Conservation (phyloP, 179 eudicot genomes). For the Silene vulgaris region DNA sequence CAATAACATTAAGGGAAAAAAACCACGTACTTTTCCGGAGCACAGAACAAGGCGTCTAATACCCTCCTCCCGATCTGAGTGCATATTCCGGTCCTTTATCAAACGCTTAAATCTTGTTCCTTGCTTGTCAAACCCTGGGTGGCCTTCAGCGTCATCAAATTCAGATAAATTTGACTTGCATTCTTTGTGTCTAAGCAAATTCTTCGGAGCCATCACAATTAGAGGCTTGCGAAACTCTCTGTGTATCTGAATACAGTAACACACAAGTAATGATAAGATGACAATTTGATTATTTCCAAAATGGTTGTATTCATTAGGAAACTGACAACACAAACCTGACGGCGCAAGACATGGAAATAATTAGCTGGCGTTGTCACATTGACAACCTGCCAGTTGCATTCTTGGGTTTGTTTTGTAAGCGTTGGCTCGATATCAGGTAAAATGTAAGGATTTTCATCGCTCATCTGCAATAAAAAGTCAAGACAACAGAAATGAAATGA, state of each 20-base stretch:
- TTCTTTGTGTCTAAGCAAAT: slow-evolving; percentile 43
- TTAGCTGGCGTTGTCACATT: slow-evolving; percentile 52
- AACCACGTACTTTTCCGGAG: slow-evolving; percentile 34
- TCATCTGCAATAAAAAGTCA: slow-evolving; percentile 33
- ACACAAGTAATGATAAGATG: slow-evolving; percentile 16
- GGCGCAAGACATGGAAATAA: slow-evolving; percentile 51
- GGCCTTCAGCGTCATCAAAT: slow-evolving; percentile 42
- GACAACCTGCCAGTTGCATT: slow-evolving; percentile 53
- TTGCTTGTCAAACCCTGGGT: slow-evolving; percentile 41
- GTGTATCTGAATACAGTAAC: slow-evolving; percentile 35
- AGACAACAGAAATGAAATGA: background rate
- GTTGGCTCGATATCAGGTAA: slow-evolving; percentile 53
- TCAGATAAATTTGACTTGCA: slow-evolving; percentile 43
- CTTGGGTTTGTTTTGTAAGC: slow-evolving; percentile 40
- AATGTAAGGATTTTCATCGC: slow-evolving; percentile 46
- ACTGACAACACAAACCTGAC: slow-evolving; percentile 33
- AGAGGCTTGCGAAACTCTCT: slow-evolving; percentile 52
- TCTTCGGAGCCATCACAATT: slow-evolving; percentile 43
- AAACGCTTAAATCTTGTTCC: slow-evolving; percentile 41
- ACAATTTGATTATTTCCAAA: background rate
- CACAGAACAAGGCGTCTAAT: slow-evolving; percentile 39
- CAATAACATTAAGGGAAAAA: background rate
- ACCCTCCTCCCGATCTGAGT: slow-evolving; percentile 36
- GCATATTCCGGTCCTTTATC: slow-evolving; percentile 42
- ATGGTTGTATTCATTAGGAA: background rate